A percentile compares a stretch with the other conserved stretches of the same genome.
These are phyloP conservation scores for Tolypocladium sp. DNA, from an alignment of 2,329 filamentous ascomycete species.

Conservation along the genomic window DNA sequence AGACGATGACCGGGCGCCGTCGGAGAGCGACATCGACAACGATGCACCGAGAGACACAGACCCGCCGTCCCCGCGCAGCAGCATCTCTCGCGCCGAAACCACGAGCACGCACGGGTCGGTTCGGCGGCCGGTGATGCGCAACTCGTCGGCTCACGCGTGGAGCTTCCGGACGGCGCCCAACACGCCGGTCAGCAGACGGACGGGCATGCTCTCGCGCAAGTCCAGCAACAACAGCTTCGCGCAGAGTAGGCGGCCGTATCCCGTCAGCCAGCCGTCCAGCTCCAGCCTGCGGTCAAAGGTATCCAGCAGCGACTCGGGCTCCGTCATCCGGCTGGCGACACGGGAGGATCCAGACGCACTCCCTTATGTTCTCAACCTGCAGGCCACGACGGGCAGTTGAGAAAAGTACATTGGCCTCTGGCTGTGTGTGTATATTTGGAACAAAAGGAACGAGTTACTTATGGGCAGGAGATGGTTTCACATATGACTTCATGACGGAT, in stretches of 20 bases:
- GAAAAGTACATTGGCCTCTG: background rate
- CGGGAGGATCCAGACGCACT: constrained; percentile 20
- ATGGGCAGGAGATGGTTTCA: background rate
- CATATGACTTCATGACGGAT: background rate
- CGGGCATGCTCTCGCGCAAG: constrained; percentile 25
- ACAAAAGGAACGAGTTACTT: background rate
- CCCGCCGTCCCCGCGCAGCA: constrained; percentile 28
- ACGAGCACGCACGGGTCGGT: constrained; percentile 22
- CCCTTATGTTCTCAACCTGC: constrained; percentile 27
- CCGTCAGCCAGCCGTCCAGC: constrained; percentile 26
- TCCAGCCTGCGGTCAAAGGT: constrained; percentile 28
- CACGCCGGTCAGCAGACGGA: constrained; percentile 36
- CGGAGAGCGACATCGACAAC: constrained; percentile 35
- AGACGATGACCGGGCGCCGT: constrained; percentile 12
- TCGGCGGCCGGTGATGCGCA: constrained; percentile 18
- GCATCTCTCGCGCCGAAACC: constrained; percentile 16
- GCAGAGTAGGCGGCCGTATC: constrained; percentile 31
- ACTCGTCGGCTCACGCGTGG: constrained; percentile 34
- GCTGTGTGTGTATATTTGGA: background rate
- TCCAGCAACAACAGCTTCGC: constrained; percentile 31
- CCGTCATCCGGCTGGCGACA: constrained; percentile 40
- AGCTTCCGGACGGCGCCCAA: constrained; percentile 43
- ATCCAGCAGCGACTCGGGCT: constrained; percentile 26
- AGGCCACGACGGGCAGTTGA: constrained; percentile 19
- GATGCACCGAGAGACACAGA: constrained; percentile 33